phyloP scores from a whole-genome alignment of 176 grass and related monocot genomes.

The sorghum (Sorghum bicolor) region DNA sequence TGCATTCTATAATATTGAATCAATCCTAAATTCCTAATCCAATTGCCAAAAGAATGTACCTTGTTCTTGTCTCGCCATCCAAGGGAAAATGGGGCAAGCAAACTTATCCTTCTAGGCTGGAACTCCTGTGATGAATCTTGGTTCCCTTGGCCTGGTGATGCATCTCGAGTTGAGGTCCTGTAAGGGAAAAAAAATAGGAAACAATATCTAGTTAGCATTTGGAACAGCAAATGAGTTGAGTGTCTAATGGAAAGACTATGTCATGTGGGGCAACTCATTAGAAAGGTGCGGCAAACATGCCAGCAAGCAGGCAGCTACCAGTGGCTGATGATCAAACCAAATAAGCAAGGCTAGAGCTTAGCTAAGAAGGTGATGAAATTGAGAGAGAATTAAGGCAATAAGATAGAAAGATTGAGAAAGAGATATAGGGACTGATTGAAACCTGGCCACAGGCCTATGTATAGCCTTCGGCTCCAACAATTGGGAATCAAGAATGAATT shows the following conservation, averaged over 20 bases:
- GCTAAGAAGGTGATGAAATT: too few relatives aligned
- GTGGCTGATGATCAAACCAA: too few relatives aligned
- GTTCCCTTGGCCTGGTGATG: slow-evolving; percentile 44
- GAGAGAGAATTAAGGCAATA: too few relatives aligned
- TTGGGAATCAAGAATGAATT: too few relatives aligned
- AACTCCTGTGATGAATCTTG: slow-evolving; percentile 83
- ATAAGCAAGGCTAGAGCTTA: too few relatives aligned
- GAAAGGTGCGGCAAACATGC: too few relatives aligned
- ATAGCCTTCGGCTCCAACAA: too few relatives aligned
- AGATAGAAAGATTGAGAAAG: too few relatives aligned
- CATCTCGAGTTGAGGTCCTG: slow-evolving; percentile 64
- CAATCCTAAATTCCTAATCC: not conserved
- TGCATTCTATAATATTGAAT: not conserved
- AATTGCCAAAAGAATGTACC: slow-evolving; percentile 45
- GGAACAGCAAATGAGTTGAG: slow-evolving; percentile 13
- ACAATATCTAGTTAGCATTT: slow-evolving; percentile 7
- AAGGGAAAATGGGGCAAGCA: slow-evolving; percentile 83
- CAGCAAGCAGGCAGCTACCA: too few relatives aligned
- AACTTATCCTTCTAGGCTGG: slow-evolving; percentile 92
- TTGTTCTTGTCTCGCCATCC: slow-evolving; percentile 91
- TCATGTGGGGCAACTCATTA: too few relatives aligned
- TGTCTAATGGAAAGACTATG: not conserved
- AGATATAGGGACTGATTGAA: too few relatives aligned
- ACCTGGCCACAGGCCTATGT: too few relatives aligned
- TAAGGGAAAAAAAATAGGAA: not conserved